A percentile compares a stretch with the other conserved stretches of the same genome.
phyloP scores from a whole-genome alignment of 306 rosid genomes.

The Biancaea sappan region DNA sequence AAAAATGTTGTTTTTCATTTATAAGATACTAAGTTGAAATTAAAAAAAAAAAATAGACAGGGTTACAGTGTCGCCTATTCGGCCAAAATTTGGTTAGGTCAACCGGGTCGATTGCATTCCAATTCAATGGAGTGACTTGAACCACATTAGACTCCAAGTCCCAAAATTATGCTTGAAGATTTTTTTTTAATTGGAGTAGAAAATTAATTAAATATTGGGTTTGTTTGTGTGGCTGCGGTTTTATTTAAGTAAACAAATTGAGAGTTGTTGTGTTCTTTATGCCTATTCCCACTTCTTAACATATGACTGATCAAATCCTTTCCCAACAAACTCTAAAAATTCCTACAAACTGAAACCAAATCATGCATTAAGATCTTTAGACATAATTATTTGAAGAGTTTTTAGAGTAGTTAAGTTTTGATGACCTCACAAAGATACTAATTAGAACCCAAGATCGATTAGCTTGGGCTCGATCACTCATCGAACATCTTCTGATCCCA shows the following conservation, averaged over 20 bases:
- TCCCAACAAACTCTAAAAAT: conserved; percentile 33
- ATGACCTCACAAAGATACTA: conserved; percentile 61
- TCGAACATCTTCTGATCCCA: conserved; percentile 57
- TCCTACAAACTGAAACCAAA: conserved; percentile 38
- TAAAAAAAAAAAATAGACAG: no score
- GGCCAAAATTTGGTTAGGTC: no score
- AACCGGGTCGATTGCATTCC: no score
- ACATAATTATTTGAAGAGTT: conserved; percentile 31
- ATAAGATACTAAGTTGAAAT: no score
- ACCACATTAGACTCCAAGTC: no score
- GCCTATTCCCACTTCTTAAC: conserved; percentile 36
- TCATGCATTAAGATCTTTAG: conserved; percentile 40
- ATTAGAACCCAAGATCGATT: conserved; percentile 46
- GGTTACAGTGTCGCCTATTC: no score
- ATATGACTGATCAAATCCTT: conserved; percentile 61
- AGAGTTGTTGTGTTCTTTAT: conserved; percentile 33
- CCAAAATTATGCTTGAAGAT: background rate
- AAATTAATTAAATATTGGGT: background rate
- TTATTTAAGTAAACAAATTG: background rate
- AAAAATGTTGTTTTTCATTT: no score
- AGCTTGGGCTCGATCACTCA: conserved; percentile 43
- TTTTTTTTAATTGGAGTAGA: background rate
- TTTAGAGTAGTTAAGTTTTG: conserved; percentile 49
- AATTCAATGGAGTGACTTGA: no score
- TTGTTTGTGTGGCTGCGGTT: conserved; percentile 12